Evolutionary conservation across 2,329 filamentous ascomycete genomes (phyloP).

Genomic region (Myrmaecium sp.): DNA sequence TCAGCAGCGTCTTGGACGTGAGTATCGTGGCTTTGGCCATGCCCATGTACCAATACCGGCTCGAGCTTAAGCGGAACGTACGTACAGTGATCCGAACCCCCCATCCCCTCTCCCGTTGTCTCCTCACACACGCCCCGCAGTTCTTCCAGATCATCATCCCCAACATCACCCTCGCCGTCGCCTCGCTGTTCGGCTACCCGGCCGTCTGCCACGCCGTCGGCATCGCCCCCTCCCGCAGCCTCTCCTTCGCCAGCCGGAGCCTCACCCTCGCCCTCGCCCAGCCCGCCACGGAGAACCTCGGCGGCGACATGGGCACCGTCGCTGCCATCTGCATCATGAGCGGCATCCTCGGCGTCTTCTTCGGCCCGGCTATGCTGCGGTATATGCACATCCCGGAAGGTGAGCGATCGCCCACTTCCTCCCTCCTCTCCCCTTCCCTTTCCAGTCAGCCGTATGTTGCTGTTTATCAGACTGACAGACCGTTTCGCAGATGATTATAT

Average conservation of each 20-base stretch:
- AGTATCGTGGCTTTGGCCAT: constrained; percentile 42
- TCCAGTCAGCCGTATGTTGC: no score
- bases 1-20: constrained; percentile 38
- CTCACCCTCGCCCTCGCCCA: constrained; percentile 43
- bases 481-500: constrained; percentile 39
- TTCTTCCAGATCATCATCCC: constrained; percentile 38
- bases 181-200: constrained; percentile 42
- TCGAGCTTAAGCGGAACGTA: constrained; percentile 18
- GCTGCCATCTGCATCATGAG: constrained; percentile 42
- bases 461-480: background rate
- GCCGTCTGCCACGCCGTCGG: constrained; percentile 35
- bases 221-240: constrained; percentile 34
- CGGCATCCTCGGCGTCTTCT: constrained; percentile 40
- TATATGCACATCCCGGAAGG: constrained; percentile 37
- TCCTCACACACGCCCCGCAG: constrained; percentile 1
- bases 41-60: constrained; percentile 44
- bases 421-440: no score
- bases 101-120: background rate
- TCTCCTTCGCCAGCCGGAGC: constrained; percentile 40
- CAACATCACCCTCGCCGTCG: constrained; percentile 34
- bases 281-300: constrained; percentile 38
- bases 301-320: constrained; percentile 38
- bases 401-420: constrained; percentile 7
- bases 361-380: constrained; percentile 33
- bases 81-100: background rate